A percentile compares a stretch with the other conserved stretches of the same genome.
These are phyloP conservation scores for Annona cherimola DNA, from an alignment of 164 flowering plant species.

Conservation along the genomic window DNA sequence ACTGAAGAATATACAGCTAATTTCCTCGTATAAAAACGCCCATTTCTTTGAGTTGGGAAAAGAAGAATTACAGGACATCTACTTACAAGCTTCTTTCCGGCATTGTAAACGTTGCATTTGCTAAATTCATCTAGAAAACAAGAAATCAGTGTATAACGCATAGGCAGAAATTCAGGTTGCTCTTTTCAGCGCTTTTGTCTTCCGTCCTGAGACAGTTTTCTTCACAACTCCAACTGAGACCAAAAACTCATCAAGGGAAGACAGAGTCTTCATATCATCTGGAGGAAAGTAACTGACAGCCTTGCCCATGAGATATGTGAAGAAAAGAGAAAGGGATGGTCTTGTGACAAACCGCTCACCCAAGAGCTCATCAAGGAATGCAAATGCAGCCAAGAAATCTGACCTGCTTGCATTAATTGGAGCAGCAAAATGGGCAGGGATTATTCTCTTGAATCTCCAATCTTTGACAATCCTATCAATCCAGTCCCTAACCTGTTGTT, in stretches of 20 bases:
- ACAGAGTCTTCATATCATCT: conserved; percentile 93
- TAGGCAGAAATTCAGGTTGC: not conserved
- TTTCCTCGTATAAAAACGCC: not conserved
- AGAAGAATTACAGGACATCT: not conserved
- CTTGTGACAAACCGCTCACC: conserved; percentile 63
- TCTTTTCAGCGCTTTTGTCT: conserved; percentile 21
- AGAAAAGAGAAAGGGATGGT: conserved; percentile 68
- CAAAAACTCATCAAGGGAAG: conserved; percentile 87
- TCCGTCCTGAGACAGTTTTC: conserved; percentile 84
- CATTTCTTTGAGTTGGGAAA: not conserved
- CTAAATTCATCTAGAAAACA: not conserved
- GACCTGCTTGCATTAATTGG: conserved; percentile 78
- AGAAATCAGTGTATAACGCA: not conserved
- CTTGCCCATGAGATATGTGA: conserved; percentile 76
- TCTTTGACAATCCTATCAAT: conserved; percentile 64
- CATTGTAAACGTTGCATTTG: not conserved
- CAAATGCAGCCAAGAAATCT: conserved; percentile 86
- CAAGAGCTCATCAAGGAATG: conserved; percentile 82
- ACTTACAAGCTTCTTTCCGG: not conserved
- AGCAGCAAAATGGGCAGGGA: conserved; percentile 93
- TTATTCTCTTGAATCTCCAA: conserved; percentile 87
- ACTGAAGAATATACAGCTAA: not conserved
- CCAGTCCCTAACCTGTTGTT: conserved; percentile 78
- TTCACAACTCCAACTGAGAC: conserved; percentile 91
- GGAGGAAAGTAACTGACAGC: conserved; percentile 96